Conservation (phyloP, 495 filamentous ascomycete genomes). For the Penicillium taxi region DNA sequence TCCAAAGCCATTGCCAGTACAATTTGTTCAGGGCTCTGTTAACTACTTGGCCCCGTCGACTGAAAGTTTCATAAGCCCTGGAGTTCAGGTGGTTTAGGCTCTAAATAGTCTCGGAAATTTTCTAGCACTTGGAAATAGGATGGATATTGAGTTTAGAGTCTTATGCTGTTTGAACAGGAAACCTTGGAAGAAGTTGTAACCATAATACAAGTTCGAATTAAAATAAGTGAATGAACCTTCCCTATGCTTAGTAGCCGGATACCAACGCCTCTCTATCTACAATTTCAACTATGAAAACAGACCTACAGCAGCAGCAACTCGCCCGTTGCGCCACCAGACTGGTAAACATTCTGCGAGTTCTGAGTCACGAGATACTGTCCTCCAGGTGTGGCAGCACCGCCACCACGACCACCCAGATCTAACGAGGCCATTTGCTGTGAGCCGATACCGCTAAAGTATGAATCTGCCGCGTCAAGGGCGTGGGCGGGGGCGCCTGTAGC, state of each 20-base stretch:
- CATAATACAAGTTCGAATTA: background rate
- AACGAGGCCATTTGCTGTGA: conserved; percentile 64
- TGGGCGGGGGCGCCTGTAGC: conserved; percentile 19
- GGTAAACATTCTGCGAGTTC: conserved; percentile 46
- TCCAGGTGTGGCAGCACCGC: conserved; percentile 30
- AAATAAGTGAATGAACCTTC: conserved; percentile 4
- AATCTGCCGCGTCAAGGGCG: conserved; percentile 75
- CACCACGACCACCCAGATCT: conserved; percentile 45
- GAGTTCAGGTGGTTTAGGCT: no score
- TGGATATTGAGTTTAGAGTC: no score
- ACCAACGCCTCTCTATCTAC: conserved; percentile 17
- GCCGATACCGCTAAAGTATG: conserved; percentile 70
- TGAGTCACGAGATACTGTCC: conserved; percentile 48
- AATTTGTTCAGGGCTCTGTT: no score
- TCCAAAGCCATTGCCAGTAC: no score
- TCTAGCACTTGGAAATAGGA: no score
- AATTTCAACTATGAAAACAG: conserved; percentile 14
- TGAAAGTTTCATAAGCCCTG: no score
- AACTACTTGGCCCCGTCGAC: no score
- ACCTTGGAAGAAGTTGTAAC: no score
- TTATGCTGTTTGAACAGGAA: no score
- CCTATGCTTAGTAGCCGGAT: conserved; percentile 5
- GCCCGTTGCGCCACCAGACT: conserved; percentile 42
- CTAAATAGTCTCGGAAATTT: no score
- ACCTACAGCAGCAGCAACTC: conserved; percentile 41